Conservation (phyloP, 805 yeast genomes). For the Candida nonsorbophila region DNA sequence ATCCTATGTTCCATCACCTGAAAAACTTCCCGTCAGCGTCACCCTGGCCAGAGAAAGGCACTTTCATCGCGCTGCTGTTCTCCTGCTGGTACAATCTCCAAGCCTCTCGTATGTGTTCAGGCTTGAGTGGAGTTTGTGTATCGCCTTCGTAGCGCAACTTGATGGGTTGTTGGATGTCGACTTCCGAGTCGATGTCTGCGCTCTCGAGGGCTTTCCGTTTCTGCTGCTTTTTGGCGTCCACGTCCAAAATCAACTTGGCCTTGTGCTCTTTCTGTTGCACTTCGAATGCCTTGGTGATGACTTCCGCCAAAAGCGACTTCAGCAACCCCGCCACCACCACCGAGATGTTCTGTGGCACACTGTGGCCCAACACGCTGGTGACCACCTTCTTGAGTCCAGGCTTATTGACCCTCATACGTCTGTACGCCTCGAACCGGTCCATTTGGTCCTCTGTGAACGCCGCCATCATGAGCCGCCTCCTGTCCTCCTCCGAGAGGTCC, state of each 20-base stretch:
- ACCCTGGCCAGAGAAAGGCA: conserved; percentile 42
- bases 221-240: conserved; percentile 34
- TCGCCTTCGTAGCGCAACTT: conserved; percentile 32
- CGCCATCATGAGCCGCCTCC: conserved; percentile 58
- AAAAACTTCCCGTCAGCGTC: conserved; percentile 69
- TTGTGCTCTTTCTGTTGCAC: conserved; percentile 56
- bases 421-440: conserved; percentile 79
- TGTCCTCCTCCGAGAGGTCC: conserved; percentile 44
- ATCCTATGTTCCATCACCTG: conserved; percentile 39
- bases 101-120: conserved; percentile 85
- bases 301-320: conserved; percentile 85
- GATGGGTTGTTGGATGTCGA: conserved; percentile 13
- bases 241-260: conserved; percentile 29
- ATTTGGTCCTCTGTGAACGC: conserved; percentile 78
- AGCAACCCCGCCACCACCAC: conserved; percentile 81
- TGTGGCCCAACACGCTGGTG: conserved; percentile 71
- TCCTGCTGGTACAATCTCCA: conserved; percentile 74
- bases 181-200: conserved; percentile 26
- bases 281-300: conserved; percentile 74
- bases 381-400: conserved; percentile 78
- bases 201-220: conserved; percentile 33
- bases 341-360: conserved; percentile 73
- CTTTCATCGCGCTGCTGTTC: conserved; percentile 41
- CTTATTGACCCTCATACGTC: conserved; percentile 61
- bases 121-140: conserved; percentile 57